phyloP scores from a whole-genome alignment of 805 yeast species.

The Hanseniaspora guilliermondii region DNA sequence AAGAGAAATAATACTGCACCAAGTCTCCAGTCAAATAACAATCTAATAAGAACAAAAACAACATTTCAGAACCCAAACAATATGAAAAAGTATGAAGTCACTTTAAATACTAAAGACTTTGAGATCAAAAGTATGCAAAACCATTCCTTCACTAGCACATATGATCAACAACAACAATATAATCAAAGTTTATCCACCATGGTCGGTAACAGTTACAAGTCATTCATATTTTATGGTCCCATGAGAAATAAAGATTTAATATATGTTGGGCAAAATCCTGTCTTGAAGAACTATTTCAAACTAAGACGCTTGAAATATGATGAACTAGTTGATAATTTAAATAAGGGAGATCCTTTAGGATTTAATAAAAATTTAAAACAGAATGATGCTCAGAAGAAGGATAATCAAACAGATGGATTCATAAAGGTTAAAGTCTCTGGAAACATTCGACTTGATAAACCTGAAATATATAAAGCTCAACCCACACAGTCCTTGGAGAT shows the following conservation, averaged over 20 bases:
- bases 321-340: not conserved
- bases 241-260: not conserved
- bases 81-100: slow-evolving; percentile 4
- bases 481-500: not conserved
- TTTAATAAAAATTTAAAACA: not conserved
- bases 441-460: slow-evolving; percentile 7
- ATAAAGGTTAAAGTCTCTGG: slow-evolving; percentile 5
- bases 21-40: not conserved
- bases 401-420: slow-evolving; percentile 1
- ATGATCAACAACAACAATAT: slow-evolving; percentile 9
- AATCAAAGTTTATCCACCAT: not conserved
- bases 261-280: slow-evolving; percentile 8
- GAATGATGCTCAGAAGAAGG: not conserved
- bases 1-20: not conserved
- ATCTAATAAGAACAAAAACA: not conserved
- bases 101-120: not conserved
- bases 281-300: slow-evolving; percentile 5
- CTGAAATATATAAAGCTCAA: not conserved
- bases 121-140: not conserved
- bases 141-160: not conserved
- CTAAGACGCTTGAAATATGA: slow-evolving; percentile 8
- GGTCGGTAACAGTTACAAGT: not conserved
- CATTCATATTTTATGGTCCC: slow-evolving; percentile 4
- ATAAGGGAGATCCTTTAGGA: not conserved
- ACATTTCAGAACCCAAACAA: not conserved